Evolutionary conservation across 2,329 filamentous ascomycete genomes (phyloP).

Genomic region (Colletotrichum sojae): DNA sequence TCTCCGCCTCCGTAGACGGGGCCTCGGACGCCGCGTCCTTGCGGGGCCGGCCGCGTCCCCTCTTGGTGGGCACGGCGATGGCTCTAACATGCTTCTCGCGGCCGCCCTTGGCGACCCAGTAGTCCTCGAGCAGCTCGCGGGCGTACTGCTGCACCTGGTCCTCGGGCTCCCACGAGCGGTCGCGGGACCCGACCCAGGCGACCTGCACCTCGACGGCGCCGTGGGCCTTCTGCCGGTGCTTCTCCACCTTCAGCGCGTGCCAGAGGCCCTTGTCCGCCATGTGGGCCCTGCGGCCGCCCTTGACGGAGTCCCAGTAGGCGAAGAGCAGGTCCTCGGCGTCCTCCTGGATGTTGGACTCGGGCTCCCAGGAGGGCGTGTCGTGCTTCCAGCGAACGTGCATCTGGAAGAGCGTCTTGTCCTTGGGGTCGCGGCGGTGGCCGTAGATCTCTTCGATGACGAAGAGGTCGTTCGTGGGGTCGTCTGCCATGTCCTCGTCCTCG

Average conservation of each 20-base stretch:
- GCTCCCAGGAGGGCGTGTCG: slow-evolving; percentile 50
- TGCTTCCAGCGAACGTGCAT: slow-evolving; percentile 50
- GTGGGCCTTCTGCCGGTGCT: slow-evolving; percentile 33
- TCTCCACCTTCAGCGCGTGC: slow-evolving; percentile 40
- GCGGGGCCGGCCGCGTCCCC: slow-evolving; percentile 30
- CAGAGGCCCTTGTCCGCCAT: slow-evolving; percentile 40
- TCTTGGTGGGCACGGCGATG: slow-evolving; percentile 13
- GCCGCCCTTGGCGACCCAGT: slow-evolving; percentile 51
- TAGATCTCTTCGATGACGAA: slow-evolving; percentile 37
- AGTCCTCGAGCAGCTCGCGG: slow-evolving; percentile 43
- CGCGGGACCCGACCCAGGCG: slow-evolving; percentile 32
- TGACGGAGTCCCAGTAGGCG: slow-evolving; percentile 40
- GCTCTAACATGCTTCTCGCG: slow-evolving; percentile 43
- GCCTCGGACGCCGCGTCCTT: slow-evolving; percentile 12
- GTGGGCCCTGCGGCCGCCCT: slow-evolving; percentile 37
- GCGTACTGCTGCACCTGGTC: slow-evolving; percentile 26
- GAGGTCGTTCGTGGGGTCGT: slow-evolving; percentile 13
- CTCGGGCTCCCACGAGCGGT: slow-evolving; percentile 42
- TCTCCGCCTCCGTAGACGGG: background rate
- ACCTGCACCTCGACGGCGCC: slow-evolving; percentile 33
- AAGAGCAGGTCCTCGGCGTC: slow-evolving; percentile 50
- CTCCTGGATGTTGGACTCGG: slow-evolving; percentile 51
- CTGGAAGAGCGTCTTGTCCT: slow-evolving; percentile 46
- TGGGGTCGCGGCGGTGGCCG: slow-evolving; percentile 30
- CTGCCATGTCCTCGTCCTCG: slow-evolving; percentile 16